Evolutionary conservation across 176 grass and related monocot species (phyloP).

Genomic region (Alloteropsis semialata): DNA sequence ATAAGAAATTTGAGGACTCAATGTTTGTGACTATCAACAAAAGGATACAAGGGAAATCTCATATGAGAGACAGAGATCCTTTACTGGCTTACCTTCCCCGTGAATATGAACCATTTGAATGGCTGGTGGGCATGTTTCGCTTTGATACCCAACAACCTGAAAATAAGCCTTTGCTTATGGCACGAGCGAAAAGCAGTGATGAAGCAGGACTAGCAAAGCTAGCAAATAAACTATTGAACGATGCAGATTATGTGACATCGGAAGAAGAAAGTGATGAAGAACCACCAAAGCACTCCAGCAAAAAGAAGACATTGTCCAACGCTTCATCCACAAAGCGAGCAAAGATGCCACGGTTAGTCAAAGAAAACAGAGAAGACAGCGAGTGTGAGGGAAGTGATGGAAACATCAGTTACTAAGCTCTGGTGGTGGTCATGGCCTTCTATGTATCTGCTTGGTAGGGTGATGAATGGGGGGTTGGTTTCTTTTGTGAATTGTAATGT

Average conservation of each 20-base stretch:
- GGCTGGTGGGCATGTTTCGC: conserved; percentile 11
- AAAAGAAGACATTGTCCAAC: neutral
- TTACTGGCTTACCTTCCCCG: neutral
- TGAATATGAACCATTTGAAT: conserved; percentile 11
- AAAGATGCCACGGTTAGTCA: neutral
- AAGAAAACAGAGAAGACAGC: neutral
- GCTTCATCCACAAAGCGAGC: neutral
- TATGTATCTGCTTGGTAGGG: neutral
- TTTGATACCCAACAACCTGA: neutral
- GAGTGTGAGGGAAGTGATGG: neutral
- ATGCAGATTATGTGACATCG: neutral
- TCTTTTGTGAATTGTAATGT: neutral
- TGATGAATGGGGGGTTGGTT: neutral
- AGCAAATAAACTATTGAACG: neutral
- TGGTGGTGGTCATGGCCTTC: neutral
- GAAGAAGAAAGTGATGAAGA: conserved; percentile 11
- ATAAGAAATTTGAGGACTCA: conserved; percentile 7
- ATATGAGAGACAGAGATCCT: neutral
- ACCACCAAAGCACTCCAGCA: neutral
- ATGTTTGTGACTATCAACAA: conserved; percentile 2
- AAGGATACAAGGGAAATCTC: conserved; percentile 8
- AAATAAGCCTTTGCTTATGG: neutral
- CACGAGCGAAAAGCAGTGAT: neutral
- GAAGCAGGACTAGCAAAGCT: neutral
- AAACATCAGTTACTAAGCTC: neutral